Conservation (phyloP, 2,329 filamentous ascomycete genomes). For the Aspergillus carbonarius region DNA sequence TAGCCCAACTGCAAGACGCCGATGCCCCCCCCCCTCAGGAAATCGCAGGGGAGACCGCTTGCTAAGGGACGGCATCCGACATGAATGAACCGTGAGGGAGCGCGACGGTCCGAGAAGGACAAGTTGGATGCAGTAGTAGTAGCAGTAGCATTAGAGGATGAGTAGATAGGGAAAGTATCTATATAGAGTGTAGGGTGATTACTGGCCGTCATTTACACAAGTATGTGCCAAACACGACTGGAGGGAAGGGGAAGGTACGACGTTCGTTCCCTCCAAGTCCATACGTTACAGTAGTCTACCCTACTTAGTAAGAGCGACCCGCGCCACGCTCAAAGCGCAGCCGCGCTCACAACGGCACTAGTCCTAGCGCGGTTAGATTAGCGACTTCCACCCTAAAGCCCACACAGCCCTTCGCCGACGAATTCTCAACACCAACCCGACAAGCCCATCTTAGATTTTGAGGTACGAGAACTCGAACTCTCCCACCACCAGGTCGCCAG, state of each 20-base stretch:
- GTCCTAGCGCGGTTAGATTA: slow-evolving; percentile 43
- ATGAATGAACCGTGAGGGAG: neutral
- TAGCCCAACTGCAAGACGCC: neutral
- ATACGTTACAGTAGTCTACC: neutral
- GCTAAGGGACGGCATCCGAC: neutral
- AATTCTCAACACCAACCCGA: slow-evolving; percentile 45
- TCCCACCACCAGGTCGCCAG: slow-evolving; percentile 31
- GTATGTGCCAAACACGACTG: neutral
- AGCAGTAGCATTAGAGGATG: neutral
- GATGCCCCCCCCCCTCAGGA: neutral
- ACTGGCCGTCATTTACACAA: neutral
- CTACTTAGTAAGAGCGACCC: slow-evolving; percentile 8
- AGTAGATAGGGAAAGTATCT: neutral
- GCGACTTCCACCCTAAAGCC: slow-evolving; percentile 47
- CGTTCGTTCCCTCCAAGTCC: neutral
- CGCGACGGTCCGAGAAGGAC: neutral
- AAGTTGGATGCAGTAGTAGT: neutral
- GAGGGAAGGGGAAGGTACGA: too few species aligned
- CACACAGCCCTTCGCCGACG: slow-evolving; percentile 43
- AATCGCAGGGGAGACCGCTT: neutral
- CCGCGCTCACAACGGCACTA: slow-evolving; percentile 27
- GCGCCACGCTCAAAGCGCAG: slow-evolving; percentile 13
- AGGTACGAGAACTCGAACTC: slow-evolving; percentile 39
- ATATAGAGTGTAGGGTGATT: neutral
- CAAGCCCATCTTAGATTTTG: slow-evolving; percentile 45